Percentiles rank a stretch among this genome's conserved stretches.
phyloP scores from a whole-genome alignment of 306 rosid species.

The Sicyos edulis region DNA sequence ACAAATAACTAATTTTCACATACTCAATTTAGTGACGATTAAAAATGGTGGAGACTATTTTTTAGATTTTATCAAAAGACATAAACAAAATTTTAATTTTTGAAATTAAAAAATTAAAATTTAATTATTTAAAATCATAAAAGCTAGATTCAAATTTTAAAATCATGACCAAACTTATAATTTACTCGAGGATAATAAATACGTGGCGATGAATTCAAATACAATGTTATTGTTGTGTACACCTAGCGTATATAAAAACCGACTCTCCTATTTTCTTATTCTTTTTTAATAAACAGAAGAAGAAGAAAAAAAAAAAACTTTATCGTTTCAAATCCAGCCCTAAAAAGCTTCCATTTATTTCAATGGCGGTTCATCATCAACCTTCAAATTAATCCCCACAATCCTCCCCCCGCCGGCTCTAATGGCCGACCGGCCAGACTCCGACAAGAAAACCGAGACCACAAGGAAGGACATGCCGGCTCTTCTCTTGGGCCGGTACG shows the following conservation, averaged over 20 bases:
- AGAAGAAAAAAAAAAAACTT: neutral
- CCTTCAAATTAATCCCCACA: neutral
- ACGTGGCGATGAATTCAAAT: neutral
- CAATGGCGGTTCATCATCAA: slow-evolving; percentile 19
- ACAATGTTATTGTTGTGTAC: neutral
- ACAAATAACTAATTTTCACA: no score
- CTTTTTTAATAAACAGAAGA: no score
- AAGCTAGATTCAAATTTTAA: no score
- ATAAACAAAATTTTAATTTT: no score
- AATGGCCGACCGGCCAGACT: slow-evolving; percentile 35
- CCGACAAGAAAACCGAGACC: slow-evolving; percentile 14
- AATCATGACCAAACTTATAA: no score
- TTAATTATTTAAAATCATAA: no score
- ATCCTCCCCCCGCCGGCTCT: slow-evolving; percentile 1
- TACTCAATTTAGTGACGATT: no score
- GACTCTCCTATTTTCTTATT: no score
- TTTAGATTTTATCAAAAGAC: no score
- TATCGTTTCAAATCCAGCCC: slow-evolving; percentile 6
- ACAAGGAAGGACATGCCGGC: slow-evolving; percentile 38
- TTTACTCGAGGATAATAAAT: neutral
- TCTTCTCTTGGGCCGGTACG: slow-evolving; percentile 45
- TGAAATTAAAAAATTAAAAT: no score
- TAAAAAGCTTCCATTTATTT: slow-evolving; percentile 7
- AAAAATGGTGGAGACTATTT: no score
- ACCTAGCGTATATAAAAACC: neutral